A percentile compares a stretch with the other conserved stretches of the same genome.
These are phyloP conservation scores for Cryptococcus neoformans DNA, from an alignment of 1,284 basidiomycete genomes.

Conservation along the genomic window DNA sequence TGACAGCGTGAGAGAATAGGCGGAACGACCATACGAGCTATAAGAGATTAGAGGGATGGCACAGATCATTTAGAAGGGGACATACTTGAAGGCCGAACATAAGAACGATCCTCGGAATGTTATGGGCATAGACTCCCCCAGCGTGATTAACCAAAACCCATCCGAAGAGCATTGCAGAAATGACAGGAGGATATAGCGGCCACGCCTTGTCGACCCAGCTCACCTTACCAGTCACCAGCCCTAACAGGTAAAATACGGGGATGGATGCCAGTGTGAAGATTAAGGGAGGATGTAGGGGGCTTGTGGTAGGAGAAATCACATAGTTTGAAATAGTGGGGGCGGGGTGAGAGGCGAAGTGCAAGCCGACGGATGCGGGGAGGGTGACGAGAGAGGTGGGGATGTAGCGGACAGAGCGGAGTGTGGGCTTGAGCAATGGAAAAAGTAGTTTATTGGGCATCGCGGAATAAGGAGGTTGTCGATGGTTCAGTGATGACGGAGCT, in stretches of 20 bases:
- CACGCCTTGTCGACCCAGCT: slow-evolving; percentile 67
- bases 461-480: neutral
- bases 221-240: slow-evolving; percentile 66
- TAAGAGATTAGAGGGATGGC: neutral
- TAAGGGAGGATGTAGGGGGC: slow-evolving; percentile 35
- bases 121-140: slow-evolving; percentile 54
- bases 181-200: slow-evolving; percentile 76
- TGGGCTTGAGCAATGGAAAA: slow-evolving; percentile 9
- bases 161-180: slow-evolving; percentile 65
- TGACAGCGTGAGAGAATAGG: slow-evolving; percentile 76
- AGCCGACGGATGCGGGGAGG: slow-evolving; percentile 16
- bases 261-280: slow-evolving; percentile 24
- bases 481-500: neutral
- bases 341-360: slow-evolving; percentile 20
- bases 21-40: slow-evolving; percentile 63
- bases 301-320: slow-evolving; percentile 21
- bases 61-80: neutral
- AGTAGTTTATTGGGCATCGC: slow-evolving; percentile 10
- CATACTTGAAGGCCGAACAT: slow-evolving; percentile 64
- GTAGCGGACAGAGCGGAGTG: slow-evolving; percentile 21
- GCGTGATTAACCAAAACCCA: slow-evolving; percentile 58
- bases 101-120: slow-evolving; percentile 62
- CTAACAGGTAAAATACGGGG: slow-evolving; percentile 34
- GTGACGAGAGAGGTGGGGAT: slow-evolving; percentile 25
- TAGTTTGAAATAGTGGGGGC: slow-evolving; percentile 17